phyloP scores from a whole-genome alignment of 2,329 filamentous ascomycete genomes.

The Blastomyces silverae region DNA sequence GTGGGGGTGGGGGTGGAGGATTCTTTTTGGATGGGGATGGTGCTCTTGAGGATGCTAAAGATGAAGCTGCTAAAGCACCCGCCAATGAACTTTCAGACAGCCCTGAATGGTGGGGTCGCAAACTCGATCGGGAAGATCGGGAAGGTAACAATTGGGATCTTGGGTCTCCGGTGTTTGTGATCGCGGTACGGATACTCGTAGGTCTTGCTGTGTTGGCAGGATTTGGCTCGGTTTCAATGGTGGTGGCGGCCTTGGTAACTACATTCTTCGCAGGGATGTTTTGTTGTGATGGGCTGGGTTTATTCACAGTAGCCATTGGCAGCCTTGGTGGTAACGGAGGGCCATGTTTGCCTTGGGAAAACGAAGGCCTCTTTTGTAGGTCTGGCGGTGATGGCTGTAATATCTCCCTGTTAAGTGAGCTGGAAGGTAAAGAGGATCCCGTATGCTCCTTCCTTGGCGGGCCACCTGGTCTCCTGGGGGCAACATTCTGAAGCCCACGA shows the following conservation, averaged over 20 bases:
- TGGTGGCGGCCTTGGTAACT: background rate
- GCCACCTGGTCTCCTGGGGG: background rate
- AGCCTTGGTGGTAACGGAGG: slow-evolving; percentile 10
- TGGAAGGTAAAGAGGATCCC: background rate
- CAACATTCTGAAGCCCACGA: background rate
- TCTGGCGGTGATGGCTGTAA: background rate
- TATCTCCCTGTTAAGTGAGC: background rate
- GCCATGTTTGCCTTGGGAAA: background rate
- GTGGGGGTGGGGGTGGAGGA: slow-evolving; percentile 37
- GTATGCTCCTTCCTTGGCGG: slow-evolving; percentile 5
- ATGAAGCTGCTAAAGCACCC: slow-evolving; percentile 44
- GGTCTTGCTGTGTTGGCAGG: background rate
- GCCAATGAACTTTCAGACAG: slow-evolving; percentile 38
- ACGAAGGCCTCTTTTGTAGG: background rate
- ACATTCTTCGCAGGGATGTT: background rate
- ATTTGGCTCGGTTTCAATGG: background rate
- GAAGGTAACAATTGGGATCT: slow-evolving; percentile 5
- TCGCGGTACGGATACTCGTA: background rate
- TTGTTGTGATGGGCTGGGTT: background rate
- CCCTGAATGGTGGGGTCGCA: slow-evolving; percentile 26
- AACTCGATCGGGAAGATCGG: slow-evolving; percentile 25
- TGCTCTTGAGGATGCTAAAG: slow-evolving; percentile 40
- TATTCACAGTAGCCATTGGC: slow-evolving; percentile 1
- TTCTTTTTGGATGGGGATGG: slow-evolving; percentile 34
- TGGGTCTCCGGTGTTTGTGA: background rate